Conservation (phyloP, 805 yeast species). For the Myxozyma geophila region DNA sequence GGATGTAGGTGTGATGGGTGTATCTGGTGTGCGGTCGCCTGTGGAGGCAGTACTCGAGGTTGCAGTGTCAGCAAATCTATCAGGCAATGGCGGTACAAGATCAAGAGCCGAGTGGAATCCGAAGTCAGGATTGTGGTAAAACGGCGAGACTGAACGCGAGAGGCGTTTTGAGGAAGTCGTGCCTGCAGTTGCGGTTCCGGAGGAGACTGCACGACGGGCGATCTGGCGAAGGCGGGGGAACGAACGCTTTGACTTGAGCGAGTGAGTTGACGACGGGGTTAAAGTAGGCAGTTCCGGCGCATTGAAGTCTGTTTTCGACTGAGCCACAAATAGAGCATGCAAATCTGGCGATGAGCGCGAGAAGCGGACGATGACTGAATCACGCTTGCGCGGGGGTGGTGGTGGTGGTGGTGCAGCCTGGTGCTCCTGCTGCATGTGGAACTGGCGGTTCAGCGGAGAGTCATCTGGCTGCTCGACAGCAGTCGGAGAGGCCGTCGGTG, state of each 20-base stretch:
- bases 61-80: neutral
- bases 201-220: slow-evolving; percentile 4
- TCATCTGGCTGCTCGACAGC: neutral
- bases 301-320: neutral
- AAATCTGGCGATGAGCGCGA: slow-evolving; percentile 30
- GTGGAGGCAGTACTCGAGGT: neutral
- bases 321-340: slow-evolving; percentile 14
- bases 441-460: neutral
- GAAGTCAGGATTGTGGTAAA: slow-evolving; percentile 2
- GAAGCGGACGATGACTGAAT: slow-evolving; percentile 3
- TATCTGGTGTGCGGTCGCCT: slow-evolving; percentile 11
- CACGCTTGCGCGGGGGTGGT: slow-evolving; percentile 13
- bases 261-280: neutral
- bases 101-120: neutral
- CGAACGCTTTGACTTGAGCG: slow-evolving; percentile 15
- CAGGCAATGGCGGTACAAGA: slow-evolving; percentile 16
- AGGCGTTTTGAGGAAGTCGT: neutral
- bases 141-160: slow-evolving; percentile 25
- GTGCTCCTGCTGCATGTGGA: slow-evolving; percentile 5
- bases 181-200: neutral
- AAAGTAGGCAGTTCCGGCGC: neutral
- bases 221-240: slow-evolving; percentile 22
- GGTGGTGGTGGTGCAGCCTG: slow-evolving; percentile 9
- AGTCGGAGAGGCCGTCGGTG: neutral
- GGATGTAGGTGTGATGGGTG: slow-evolving; percentile 15